A percentile compares a stretch with the other conserved stretches of the same genome.
Evolutionary conservation across 2,329 filamentous ascomycete species (phyloP).

Genomic region (Fusarium nisikadoi): DNA sequence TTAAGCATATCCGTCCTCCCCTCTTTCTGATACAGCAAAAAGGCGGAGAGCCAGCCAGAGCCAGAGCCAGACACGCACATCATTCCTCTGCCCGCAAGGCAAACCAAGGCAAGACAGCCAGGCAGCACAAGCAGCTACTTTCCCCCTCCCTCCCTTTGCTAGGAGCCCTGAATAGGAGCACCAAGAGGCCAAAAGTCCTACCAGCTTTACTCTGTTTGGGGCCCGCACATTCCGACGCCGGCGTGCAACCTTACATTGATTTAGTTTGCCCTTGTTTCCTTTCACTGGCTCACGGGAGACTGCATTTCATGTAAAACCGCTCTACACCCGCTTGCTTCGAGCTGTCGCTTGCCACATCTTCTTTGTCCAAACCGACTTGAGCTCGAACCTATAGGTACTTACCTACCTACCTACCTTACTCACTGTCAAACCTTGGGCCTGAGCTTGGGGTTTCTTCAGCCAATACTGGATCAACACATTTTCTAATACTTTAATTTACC

Average conservation of each 20-base stretch:
- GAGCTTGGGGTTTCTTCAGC: background rate
- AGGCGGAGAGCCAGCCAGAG: conserved; percentile 13
- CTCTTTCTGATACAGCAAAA: conserved; percentile 17
- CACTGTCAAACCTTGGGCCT: background rate
- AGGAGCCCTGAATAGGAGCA: conserved; percentile 36
- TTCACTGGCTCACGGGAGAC: conserved; percentile 32
- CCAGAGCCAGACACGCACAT: conserved; percentile 49
- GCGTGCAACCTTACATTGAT: conserved; percentile 33
- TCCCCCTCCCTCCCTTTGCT: conserved; percentile 43
- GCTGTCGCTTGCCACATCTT: conserved; percentile 22
- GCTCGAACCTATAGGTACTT: background rate
- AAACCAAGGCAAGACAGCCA: background rate
- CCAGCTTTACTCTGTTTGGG: conserved; percentile 22
- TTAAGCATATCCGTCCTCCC: conserved; percentile 22
- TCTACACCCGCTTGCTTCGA: conserved; percentile 26
- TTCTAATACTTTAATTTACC: conserved; percentile 13
- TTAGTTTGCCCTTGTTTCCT: conserved; percentile 43
- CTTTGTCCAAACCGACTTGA: conserved; percentile 1
- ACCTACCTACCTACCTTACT: background rate
- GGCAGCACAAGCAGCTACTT: conserved; percentile 35
- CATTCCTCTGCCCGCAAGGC: conserved; percentile 30
- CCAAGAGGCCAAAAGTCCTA: conserved; percentile 8
- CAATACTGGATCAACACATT: background rate
- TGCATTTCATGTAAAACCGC: conserved; percentile 44
- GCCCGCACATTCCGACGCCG: conserved; percentile 44